Base-by-base conservation (phyloP, 2,329 filamentous ascomycete genomes). In the Epichloe baconii region DNA sequence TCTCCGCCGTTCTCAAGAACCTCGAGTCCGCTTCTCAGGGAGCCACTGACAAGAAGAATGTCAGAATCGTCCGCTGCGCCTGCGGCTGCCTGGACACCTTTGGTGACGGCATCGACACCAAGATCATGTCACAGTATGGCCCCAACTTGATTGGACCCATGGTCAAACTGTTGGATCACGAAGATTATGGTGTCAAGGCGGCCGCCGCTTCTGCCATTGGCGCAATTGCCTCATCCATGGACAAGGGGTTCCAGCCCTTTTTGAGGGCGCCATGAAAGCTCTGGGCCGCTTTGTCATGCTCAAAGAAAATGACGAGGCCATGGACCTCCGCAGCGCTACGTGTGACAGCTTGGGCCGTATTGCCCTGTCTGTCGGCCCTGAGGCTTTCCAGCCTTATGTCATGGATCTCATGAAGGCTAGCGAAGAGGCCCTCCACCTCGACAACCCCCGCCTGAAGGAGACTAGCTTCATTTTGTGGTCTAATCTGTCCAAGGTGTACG, bases 401-500 rank as follows among this genome's bases (percentile, higher is more conserved):
- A 77, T 86, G 63, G 88, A 88, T 42, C 76, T 97, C 53, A 95
- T 98, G 86, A 78, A 84, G 61, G 85, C 91, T 14, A 95, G 88
- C 58, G 90, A 96, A 69, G 90, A 96, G 68, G 90, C 86, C 51
- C 77, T 97, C 2, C 76, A 85, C 59, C 82, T 98, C 3, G 90
- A 88, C 60, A 90, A 96, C 71, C 86, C 90, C 42, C 81, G 90
- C 52, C 81, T 97, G 48, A 87, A 89, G 68, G 93, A 98, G 74
- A 96, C 89, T 55, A 95, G 88, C 66, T 98, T 95, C 71, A 94
- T 97, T 55, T 78, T 98, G 50, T 98, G 93, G 91, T 89, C 88
- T 57, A 88, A 87, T 41, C 82, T 98, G 64, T 86, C 91, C 55
- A 94, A 94, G 73, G 88, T 97, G 10, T 97, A 97, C 68, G 83